Conservation (phyloP, 495 filamentous ascomycete genomes). For the Neurospora pannonica region DNA sequence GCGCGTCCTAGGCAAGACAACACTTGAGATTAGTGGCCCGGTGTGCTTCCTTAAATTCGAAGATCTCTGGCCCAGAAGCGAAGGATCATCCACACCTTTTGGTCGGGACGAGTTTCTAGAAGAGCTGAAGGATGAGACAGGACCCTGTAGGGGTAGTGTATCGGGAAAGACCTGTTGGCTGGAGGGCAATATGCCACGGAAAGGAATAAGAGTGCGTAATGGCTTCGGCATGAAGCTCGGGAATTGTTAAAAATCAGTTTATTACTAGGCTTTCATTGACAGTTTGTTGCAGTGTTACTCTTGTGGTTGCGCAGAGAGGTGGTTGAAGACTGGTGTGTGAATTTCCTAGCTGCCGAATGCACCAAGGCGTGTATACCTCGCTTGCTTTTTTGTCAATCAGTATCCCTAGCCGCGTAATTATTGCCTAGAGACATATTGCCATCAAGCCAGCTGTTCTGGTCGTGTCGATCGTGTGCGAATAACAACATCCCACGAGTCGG, state of each 20-base stretch:
- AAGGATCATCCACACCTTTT: neutral
- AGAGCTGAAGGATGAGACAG: neutral
- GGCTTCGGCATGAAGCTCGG: neutral
- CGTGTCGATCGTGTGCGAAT: neutral
- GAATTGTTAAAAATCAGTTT: neutral
- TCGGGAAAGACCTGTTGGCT: neutral
- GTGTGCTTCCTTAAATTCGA: neutral
- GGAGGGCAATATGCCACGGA: neutral
- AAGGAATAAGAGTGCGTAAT: neutral
- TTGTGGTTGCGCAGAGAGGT: neutral
- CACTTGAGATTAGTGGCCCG: neutral
- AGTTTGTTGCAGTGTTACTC: neutral
- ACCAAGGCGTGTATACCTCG: neutral
- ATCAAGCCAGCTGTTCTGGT: neutral
- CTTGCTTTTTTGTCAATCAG: neutral
- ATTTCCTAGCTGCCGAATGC: neutral
- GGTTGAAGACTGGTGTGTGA: neutral
- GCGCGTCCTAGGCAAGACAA: constrained; percentile 7
- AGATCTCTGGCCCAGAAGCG: neutral
- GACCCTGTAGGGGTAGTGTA: neutral
- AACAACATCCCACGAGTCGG: neutral
- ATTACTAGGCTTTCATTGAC: neutral
- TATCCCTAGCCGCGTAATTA: neutral
- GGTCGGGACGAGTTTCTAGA: neutral
- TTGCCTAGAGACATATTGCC: neutral